Evolutionary conservation across 78 protist species (phyloP).

Genomic region (Ministeria vibrans): DNA sequence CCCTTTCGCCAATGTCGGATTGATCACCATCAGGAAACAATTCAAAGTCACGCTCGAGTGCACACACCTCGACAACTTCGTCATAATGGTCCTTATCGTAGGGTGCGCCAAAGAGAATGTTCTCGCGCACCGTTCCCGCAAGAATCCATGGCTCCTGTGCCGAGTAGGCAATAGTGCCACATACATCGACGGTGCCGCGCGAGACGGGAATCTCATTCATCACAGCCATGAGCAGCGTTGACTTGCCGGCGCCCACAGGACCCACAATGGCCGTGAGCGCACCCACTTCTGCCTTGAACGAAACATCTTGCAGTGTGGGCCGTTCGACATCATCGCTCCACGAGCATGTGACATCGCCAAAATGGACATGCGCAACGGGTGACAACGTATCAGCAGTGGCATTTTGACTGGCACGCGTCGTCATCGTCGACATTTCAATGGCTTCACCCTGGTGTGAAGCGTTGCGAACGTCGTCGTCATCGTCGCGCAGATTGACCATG

Average conservation of each 20-base stretch:
- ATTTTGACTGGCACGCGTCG: background rate
- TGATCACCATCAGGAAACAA: constrained; percentile 44
- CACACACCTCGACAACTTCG: constrained; percentile 47
- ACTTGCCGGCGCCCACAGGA: constrained; percentile 26
- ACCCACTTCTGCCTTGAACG: background rate
- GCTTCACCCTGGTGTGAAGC: no score
- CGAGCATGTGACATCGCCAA: no score
- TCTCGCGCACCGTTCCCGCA: constrained; percentile 76
- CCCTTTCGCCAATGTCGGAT: constrained; percentile 8
- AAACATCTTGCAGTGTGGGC: background rate
- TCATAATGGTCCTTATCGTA: constrained; percentile 48
- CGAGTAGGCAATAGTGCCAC: constrained; percentile 26
- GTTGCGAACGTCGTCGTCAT: no score
- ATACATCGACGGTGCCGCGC: background rate
- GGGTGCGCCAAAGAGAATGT: constrained; percentile 79
- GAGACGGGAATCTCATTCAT: constrained; percentile 24
- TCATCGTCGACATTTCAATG: background rate
- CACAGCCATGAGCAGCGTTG: constrained; percentile 27
- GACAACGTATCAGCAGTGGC: background rate
- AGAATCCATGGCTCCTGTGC: constrained; percentile 87
- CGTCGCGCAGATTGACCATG: no score
- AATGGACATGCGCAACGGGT: background rate
- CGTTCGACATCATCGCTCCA: no score
- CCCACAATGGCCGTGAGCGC: constrained; percentile 34
- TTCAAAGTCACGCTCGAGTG: constrained; percentile 27